Percentiles rank a stretch among this genome's conserved stretches.
phyloP scores from a whole-genome alignment of 208 protist species.

The Leishmania aethiopica region DNA sequence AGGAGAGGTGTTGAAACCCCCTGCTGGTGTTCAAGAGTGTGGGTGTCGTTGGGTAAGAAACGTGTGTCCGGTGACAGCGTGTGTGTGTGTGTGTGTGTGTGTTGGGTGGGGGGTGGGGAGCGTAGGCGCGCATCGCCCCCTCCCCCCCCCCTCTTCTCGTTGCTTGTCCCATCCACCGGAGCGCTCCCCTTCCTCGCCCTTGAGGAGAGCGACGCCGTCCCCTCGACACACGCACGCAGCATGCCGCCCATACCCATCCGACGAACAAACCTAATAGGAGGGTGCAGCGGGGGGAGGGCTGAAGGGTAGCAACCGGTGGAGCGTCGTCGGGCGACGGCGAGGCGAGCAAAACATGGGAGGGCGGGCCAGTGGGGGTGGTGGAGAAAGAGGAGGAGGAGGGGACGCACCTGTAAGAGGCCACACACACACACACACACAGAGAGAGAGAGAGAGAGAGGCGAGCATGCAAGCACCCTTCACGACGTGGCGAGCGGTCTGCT shows the following conservation, averaged over 20 bases:
- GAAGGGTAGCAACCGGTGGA: background rate
- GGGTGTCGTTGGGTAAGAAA: background rate
- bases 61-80: background rate
- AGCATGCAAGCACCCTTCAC: too few species aligned
- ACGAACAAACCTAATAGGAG: background rate
- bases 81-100: slow-evolving; percentile 4
- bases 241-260: background rate
- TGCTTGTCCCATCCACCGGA: background rate
- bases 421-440: too few species aligned
- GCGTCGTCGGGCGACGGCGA: background rate
- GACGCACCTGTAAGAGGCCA: too few species aligned
- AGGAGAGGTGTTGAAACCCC: slow-evolving; percentile 6
- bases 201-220: background rate
- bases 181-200: background rate
- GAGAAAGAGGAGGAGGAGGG: too few species aligned
- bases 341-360: background rate
- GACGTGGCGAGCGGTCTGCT: too few species aligned
- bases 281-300: background rate
- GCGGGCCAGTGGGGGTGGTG: too few species aligned
- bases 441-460: too few species aligned
- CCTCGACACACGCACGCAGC: background rate
- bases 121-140: background rate
- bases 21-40: background rate
- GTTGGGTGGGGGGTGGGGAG: too few species aligned
- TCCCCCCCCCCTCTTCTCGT: background rate